phyloP scores from a whole-genome alignment of 306 rosid genomes.

The Astragalus membranaceus region DNA sequence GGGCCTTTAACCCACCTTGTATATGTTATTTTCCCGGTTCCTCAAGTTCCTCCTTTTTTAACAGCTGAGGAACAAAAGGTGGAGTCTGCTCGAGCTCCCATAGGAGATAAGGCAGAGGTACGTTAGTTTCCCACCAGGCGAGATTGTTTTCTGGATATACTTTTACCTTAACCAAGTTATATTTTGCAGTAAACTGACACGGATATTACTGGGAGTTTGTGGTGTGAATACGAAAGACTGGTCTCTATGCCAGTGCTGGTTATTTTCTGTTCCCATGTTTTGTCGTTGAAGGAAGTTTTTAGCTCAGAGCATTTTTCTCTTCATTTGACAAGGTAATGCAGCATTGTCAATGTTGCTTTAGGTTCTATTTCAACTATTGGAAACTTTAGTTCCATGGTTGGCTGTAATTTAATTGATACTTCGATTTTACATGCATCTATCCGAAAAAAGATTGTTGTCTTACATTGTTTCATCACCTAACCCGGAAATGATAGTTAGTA shows the following conservation, averaged over 20 bases:
- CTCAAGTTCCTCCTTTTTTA: neutral
- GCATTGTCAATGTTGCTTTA: constrained; percentile 9
- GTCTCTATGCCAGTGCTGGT: constrained; percentile 23
- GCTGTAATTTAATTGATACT: constrained; percentile 16
- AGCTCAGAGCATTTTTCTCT: constrained; percentile 9
- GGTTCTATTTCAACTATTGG: constrained; percentile 12
- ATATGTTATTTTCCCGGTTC: neutral
- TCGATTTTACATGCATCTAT: neutral
- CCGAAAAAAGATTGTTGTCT: neutral
- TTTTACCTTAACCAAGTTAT: neutral
- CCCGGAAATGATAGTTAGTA: neutral
- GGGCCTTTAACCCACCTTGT: neutral
- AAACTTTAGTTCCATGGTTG: constrained; percentile 18
- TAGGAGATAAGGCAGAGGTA: constrained; percentile 51
- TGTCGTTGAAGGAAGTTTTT: constrained; percentile 13
- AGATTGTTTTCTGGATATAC: neutral
- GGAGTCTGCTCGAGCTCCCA: constrained; percentile 36
- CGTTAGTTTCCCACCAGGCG: neutral
- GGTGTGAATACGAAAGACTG: constrained; percentile 26
- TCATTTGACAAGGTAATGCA: neutral
- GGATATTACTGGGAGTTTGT: constrained; percentile 11
- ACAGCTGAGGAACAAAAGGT: constrained; percentile 52
- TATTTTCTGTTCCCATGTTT: neutral
- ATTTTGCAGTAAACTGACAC: constrained; percentile 36
- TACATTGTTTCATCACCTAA: constrained; percentile 5